Percentiles rank a stretch among this genome's conserved stretches.
These are phyloP conservation scores for Botrytis pseudocinerea DNA, from an alignment of 2,329 filamentous ascomycete species.

Conservation along the genomic window DNA sequence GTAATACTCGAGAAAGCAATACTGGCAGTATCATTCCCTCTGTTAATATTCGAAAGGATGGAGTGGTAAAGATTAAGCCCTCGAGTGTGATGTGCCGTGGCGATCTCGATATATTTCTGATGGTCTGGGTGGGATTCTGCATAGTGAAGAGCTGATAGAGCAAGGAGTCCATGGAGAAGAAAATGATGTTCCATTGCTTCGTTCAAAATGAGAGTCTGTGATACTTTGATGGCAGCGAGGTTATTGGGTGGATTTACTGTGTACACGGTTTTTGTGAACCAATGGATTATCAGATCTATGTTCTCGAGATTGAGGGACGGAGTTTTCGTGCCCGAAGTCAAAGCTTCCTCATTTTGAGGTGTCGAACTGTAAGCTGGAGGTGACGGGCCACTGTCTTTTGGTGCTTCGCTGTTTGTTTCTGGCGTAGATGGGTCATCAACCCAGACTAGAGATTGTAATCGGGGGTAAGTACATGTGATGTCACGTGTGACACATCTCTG, in stretches of 20 bases:
- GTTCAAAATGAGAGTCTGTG: background rate
- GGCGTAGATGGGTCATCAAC: background rate
- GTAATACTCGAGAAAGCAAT: conserved; percentile 6
- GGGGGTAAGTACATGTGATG: background rate
- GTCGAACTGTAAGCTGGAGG: background rate
- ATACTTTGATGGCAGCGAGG: background rate
- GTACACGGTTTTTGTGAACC: conserved; percentile 8
- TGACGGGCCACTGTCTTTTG: background rate
- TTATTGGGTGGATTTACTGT: background rate
- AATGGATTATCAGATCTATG: background rate
- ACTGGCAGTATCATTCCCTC: background rate
- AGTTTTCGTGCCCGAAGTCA: background rate
- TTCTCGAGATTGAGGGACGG: conserved; percentile 1
- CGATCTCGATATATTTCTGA: conserved; percentile 6
- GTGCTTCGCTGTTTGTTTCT: too few relatives aligned
- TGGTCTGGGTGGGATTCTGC: background rate
- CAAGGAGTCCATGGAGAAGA: background rate
- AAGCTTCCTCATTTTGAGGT: background rate
- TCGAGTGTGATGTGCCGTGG: background rate
- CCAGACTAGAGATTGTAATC: background rate
- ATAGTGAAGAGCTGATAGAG: background rate
- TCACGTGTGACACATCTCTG: background rate
- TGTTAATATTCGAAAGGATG: background rate
- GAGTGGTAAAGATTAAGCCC: background rate
- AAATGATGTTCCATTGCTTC: background rate